Percentiles rank a stretch among this genome's conserved stretches.
Evolutionary conservation across 192 early-diverging fungal genomes (phyloP).

Genomic region (Entomortierella beljakovae): DNA sequence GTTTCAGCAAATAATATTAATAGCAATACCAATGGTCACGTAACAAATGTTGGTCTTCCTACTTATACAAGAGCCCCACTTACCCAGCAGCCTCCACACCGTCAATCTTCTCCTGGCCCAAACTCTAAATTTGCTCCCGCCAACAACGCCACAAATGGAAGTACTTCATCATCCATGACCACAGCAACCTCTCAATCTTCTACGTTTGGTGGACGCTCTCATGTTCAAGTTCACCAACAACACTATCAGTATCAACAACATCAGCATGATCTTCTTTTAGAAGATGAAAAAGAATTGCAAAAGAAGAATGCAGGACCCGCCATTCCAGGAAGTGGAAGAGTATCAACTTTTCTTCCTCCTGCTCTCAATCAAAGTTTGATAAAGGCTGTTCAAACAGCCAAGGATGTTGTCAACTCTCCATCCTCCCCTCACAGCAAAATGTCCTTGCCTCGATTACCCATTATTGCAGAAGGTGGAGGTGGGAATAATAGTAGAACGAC

Average conservation of each 20-base stretch:
- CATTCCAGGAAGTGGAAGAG: constrained; percentile 3
- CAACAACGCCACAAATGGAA: constrained; percentile 2
- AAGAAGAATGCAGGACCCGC: constrained; percentile 45
- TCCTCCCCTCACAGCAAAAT: constrained; percentile 16
- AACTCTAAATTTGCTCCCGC: constrained; percentile 17
- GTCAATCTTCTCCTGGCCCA: constrained; percentile 12
- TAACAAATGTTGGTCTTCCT: not conserved
- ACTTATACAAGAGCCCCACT: constrained; percentile 14
- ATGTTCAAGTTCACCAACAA: constrained; percentile 13
- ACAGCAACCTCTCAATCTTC: constrained; percentile 12
- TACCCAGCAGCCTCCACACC: not conserved
- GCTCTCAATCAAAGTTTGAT: constrained; percentile 26
- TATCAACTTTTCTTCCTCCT: constrained; percentile 31
- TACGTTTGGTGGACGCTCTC: constrained; percentile 25
- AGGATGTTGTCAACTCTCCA: constrained; percentile 25
- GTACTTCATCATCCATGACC: constrained; percentile 14
- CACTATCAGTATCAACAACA: constrained; percentile 27
- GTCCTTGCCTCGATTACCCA: constrained; percentile 13
- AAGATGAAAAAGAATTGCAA: constrained; percentile 31
- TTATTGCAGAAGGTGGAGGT: constrained; percentile 4
- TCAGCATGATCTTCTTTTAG: constrained; percentile 14
- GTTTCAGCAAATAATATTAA: constrained; percentile 16
- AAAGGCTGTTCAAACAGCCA: constrained; percentile 44
- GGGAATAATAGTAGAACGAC: not conserved
- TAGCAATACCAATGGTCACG: not conserved